These are phyloP conservation scores for Plantago major DNA, from an alignment of 257 asterid genomes.

Conservation along the genomic window DNA sequence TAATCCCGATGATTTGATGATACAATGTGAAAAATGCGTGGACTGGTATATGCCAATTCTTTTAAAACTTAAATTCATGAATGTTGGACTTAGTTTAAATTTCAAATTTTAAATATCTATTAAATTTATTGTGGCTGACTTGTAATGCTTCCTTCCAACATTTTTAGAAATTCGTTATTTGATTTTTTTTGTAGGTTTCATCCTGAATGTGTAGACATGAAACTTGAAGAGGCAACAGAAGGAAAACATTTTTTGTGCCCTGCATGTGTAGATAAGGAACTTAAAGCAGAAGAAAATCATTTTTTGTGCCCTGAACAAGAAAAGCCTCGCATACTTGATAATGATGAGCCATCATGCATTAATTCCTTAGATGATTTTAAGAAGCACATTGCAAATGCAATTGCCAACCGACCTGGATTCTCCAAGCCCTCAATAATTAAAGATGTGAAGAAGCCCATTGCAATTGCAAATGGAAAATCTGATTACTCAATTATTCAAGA, in stretches of 20 bases:
- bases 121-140: not conserved
- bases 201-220: constrained; percentile 61
- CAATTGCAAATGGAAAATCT: too few relatives aligned
- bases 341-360: too few relatives aligned
- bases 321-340: too few relatives aligned
- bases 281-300: too few relatives aligned
- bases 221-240: constrained; percentile 42
- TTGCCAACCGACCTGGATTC: constrained; percentile 1
- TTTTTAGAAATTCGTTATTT: not conserved
- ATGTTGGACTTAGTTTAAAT: too few relatives aligned
- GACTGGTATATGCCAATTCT: constrained; percentile 43
- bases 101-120: too few relatives aligned
- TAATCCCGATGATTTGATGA: constrained; percentile 72
- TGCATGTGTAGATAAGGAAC: constrained; percentile 35
- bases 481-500: too few relatives aligned
- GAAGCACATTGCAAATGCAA: constrained; percentile 23
- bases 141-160: not conserved
- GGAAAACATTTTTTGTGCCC: constrained; percentile 45
- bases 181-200: constrained; percentile 52
- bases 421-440: too few relatives aligned
- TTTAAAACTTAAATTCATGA: too few relatives aligned
- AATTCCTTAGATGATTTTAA: constrained; percentile 21
- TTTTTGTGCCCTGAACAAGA: too few relatives aligned
- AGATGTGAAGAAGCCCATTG: too few relatives aligned
- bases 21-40: constrained; percentile 64